Percentiles rank a stretch among this genome's conserved stretches.
These are phyloP conservation scores for Calamus simplicifolius DNA, from an alignment of 176 grass and related monocot species.

Conservation along the genomic window DNA sequence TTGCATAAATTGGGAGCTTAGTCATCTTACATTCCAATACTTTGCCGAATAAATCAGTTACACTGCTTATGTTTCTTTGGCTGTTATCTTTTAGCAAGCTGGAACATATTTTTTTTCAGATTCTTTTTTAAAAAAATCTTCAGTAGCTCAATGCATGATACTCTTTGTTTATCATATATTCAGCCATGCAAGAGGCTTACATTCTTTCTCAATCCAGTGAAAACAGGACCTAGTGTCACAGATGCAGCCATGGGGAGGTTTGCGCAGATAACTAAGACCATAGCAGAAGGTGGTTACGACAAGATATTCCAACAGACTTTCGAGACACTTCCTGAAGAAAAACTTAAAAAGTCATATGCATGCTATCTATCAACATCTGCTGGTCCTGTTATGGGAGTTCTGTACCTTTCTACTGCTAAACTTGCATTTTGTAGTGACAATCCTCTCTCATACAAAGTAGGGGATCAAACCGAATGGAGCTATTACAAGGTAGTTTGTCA, in stretches of 20 bases:
- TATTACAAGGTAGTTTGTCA: constrained; percentile 81
- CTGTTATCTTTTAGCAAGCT: too few relatives aligned
- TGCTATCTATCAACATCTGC: constrained; percentile 94
- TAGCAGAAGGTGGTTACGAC: constrained; percentile 95
- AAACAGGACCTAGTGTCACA: constrained; percentile 91
- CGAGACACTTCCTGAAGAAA: constrained; percentile 59
- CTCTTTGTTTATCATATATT: too few relatives aligned
- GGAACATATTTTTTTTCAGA: too few relatives aligned
- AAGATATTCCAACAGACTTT: constrained; percentile 97
- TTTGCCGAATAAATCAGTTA: too few relatives aligned
- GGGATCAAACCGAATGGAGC: constrained; percentile 85
- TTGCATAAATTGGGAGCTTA: too few relatives aligned
- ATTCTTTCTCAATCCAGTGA: constrained; percentile 50
- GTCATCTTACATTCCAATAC: too few relatives aligned
- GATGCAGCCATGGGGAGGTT: constrained; percentile 94
- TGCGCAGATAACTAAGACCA: constrained; percentile 88
- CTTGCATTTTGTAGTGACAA: constrained; percentile 93
- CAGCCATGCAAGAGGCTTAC: too few relatives aligned
- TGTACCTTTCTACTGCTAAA: constrained; percentile 81
- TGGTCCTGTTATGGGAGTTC: constrained; percentile 93
- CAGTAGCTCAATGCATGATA: too few relatives aligned
- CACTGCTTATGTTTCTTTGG: too few relatives aligned
- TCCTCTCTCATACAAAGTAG: constrained; percentile 80
- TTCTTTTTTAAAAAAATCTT: too few relatives aligned
- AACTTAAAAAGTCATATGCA: constrained; percentile 73